Base-by-base conservation (phyloP, 495 filamentous ascomycete genomes). In the Penicillium macrosclerotiorum region DNA sequence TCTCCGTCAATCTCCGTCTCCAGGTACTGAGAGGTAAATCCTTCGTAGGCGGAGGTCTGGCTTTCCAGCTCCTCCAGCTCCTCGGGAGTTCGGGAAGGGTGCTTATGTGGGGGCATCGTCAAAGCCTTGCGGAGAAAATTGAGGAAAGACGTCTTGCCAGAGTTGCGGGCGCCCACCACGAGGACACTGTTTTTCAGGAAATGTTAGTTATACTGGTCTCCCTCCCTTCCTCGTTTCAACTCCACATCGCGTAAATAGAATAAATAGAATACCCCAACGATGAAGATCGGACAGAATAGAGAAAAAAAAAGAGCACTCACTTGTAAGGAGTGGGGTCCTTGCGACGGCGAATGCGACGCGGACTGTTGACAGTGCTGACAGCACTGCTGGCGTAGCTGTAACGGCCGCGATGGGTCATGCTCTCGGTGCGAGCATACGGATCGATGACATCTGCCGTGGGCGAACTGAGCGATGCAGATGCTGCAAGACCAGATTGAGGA, bases 301-400 rank as follows among this genome's bases (percentile, higher is more conserved):
- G n/a, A n/a, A n/a, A n/a, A n/a, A n/a, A n/a, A n/a, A n/a, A n/a
- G n/a, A n/a, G n/a, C n/a, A 58, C 91, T 79, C 74, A 98, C 93
- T 98, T 98, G 77, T 96, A 97, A 5, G 93, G 88, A 5, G 90
- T 96, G 16, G 93, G 93, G 60, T 98, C 93, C 75, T 93, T 96
- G 71, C 93, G 86, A 65, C 93, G 84, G 52, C 93, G 81, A 36
- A 97, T 84, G 59, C 93, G 82, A 49, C 93, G 82, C 32, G 93
- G 93, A 68, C 89, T 95, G 74, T 96, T 96, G 70, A 96, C 83
- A 46, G 88, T 89, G 69, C 89, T 96, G 38, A 89, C 78, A 23
- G 88, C 86, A 68, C 87, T 94, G 69, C 89, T 95, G 38, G 92
- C 93, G 62, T 96, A 96, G 68, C 91, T 96, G 68, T 96, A 95